A percentile compares a stretch with the other conserved stretches of the same genome.
These are phyloP conservation scores for Wickerhamiella musiphila DNA, from an alignment of 805 yeast species.

Conservation along the genomic window DNA sequence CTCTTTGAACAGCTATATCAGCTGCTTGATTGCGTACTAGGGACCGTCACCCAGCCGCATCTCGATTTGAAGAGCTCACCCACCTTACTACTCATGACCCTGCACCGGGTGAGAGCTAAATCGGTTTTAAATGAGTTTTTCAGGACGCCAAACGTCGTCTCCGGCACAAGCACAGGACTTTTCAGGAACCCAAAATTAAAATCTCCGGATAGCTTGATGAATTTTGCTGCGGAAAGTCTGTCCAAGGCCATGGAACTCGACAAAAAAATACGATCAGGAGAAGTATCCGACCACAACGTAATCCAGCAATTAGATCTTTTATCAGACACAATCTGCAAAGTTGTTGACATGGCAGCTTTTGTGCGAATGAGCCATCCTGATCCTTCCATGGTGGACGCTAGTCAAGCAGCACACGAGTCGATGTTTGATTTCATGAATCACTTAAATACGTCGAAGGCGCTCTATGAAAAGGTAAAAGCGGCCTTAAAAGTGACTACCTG, in stretches of 20 bases:
- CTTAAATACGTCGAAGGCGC: constrained; percentile 63
- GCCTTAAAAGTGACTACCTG: constrained; percentile 25
- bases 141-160: too few relatives aligned
- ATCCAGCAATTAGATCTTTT: constrained; percentile 61
- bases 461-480: constrained; percentile 36
- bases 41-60: too few relatives aligned
- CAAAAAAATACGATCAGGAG: constrained; percentile 34
- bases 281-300: constrained; percentile 26
- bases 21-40: too few relatives aligned
- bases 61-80: too few relatives aligned
- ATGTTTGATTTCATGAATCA: constrained; percentile 90
- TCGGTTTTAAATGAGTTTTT: too few relatives aligned
- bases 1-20: too few relatives aligned
- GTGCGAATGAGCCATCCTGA: constrained; percentile 79
- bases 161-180: constrained; percentile 30
- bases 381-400: constrained; percentile 49
- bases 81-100: too few relatives aligned
- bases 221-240: constrained; percentile 52
- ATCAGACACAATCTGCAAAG: constrained; percentile 79
- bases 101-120: too few relatives aligned
- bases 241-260: constrained; percentile 46
- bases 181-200: constrained; percentile 57
- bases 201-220: constrained; percentile 50
- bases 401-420: constrained; percentile 72
- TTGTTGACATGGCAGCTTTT: constrained; percentile 86